Percentiles rank a stretch among this genome's conserved stretches.
Evolutionary conservation across 1,284 basidiomycete species (phyloP).

Genomic region (Malassezia arunalokei): DNA sequence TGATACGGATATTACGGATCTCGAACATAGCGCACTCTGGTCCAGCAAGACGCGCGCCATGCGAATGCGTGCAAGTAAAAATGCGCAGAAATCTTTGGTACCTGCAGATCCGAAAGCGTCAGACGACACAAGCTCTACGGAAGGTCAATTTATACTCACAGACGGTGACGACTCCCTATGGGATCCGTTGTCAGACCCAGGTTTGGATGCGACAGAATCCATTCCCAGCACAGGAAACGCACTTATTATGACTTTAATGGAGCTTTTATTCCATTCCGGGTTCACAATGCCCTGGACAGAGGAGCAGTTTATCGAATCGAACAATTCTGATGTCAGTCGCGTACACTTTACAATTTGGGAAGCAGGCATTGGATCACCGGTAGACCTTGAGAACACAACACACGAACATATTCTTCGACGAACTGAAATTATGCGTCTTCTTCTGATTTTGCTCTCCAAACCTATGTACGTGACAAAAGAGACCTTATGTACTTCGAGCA

Average conservation of each 20-base stretch:
- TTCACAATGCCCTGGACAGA: slow-evolving; percentile 43
- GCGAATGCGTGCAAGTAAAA: not conserved
- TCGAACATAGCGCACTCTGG: slow-evolving; percentile 21
- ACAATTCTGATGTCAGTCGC: slow-evolving; percentile 9
- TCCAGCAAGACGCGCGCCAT: not conserved
- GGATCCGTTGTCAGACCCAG: not conserved
- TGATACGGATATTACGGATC: slow-evolving; percentile 10
- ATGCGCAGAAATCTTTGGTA: not conserved
- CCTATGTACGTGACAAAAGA: slow-evolving; percentile 31
- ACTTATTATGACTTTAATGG: slow-evolving; percentile 18
- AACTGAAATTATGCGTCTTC: slow-evolving; percentile 29
- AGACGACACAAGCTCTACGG: not conserved
- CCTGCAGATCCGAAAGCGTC: not conserved
- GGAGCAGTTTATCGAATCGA: slow-evolving; percentile 24
- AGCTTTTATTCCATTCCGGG: slow-evolving; percentile 40
- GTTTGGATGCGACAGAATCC: not conserved
- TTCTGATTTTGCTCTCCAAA: slow-evolving; percentile 40
- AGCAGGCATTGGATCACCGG: slow-evolving; percentile 36
- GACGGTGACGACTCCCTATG: not conserved
- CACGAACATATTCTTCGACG: slow-evolving; percentile 28
- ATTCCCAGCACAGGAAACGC: slow-evolving; percentile 1
- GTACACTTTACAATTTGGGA: slow-evolving; percentile 39
- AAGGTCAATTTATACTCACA: not conserved
- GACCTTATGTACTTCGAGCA: slow-evolving; percentile 11
- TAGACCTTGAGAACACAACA: slow-evolving; percentile 25